Evolutionary conservation across 805 yeast species (phyloP).

Genomic region (Sugiyamaella chiloensis): DNA sequence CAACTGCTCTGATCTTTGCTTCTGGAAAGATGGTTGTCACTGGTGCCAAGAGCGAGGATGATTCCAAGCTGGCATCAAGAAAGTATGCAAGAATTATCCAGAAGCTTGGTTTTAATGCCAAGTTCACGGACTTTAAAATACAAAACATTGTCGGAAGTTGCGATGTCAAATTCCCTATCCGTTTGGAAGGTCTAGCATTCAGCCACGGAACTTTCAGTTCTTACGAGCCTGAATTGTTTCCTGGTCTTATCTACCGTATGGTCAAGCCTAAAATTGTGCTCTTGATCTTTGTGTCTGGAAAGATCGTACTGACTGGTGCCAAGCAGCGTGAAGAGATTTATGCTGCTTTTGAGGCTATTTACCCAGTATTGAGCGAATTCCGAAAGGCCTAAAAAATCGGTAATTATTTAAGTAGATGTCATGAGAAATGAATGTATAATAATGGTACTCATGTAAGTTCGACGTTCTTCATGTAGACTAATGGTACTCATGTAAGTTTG

Average conservation of each 20-base stretch:
- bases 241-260: slow-evolving; percentile 98
- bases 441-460: not conserved
- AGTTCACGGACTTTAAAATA: slow-evolving; percentile 95
- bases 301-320: slow-evolving; percentile 97
- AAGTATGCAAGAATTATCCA: slow-evolving; percentile 98
- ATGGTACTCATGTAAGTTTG: no score
- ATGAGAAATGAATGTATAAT: slow-evolving; percentile 6
- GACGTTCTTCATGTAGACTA: no score
- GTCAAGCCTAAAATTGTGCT: slow-evolving; percentile 97
- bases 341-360: slow-evolving; percentile 96
- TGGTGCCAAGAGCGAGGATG: slow-evolving; percentile 98
- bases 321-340: slow-evolving; percentile 98
- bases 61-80: slow-evolving; percentile 95
- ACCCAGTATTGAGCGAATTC: slow-evolving; percentile 97
- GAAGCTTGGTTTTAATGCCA: slow-evolving; percentile 95
- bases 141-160: slow-evolving; percentile 98
- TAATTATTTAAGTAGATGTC: slow-evolving; percentile 1
- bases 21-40: slow-evolving; percentile 99
- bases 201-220: slow-evolving; percentile 98
- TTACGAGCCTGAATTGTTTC: slow-evolving; percentile 96
- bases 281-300: slow-evolving; percentile 93
- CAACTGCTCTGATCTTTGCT: slow-evolving; percentile 96
- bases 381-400: slow-evolving; percentile 57
- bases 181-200: slow-evolving; percentile 95
- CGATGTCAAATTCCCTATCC: slow-evolving; percentile 96